Percentiles rank a stretch among this genome's conserved stretches.
Evolutionary conservation across 164 flowering plant species (phyloP).

Genomic region (Stephania japonica): DNA sequence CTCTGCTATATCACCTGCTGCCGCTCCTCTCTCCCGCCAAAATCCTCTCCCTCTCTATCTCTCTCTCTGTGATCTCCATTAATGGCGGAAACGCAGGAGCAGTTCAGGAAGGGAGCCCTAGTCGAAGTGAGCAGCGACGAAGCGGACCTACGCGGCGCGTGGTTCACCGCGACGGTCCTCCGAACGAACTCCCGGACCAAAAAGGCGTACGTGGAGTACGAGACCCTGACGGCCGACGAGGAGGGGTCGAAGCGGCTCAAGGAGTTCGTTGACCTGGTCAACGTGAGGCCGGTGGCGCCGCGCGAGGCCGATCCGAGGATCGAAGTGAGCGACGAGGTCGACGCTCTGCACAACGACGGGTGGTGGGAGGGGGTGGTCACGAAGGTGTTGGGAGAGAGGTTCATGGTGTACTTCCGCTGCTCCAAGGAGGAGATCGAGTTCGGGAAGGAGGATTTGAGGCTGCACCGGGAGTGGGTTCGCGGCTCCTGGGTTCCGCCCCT

Average conservation of each 20-base stretch:
- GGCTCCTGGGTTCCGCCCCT: conserved; percentile 33
- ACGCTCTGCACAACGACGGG: conserved; percentile 35
- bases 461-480: conserved; percentile 34
- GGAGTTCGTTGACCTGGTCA: conserved; percentile 19
- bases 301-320: conserved; percentile 13
- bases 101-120: conserved; percentile 12
- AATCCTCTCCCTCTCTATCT: too few species aligned
- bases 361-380: conserved; percentile 46
- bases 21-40: too few species aligned
- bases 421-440: conserved; percentile 28
- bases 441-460: conserved; percentile 15
- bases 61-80: neutral
- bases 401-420: conserved; percentile 24
- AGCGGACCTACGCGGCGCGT: conserved; percentile 28
- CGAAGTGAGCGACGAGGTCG: conserved; percentile 27
- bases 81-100: neutral
- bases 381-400: conserved; percentile 9
- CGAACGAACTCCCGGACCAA: conserved; percentile 12
- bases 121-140: conserved; percentile 18
- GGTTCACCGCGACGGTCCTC: conserved; percentile 32
- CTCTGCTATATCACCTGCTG: too few species aligned
- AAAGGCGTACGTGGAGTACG: conserved; percentile 23
- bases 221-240: conserved; percentile 17
- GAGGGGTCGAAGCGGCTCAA: conserved; percentile 16
- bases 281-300: conserved; percentile 31